Evolutionary conservation across 169 alveolate genomes (phyloP).

Genomic region (Cryptosporidium muris): DNA sequence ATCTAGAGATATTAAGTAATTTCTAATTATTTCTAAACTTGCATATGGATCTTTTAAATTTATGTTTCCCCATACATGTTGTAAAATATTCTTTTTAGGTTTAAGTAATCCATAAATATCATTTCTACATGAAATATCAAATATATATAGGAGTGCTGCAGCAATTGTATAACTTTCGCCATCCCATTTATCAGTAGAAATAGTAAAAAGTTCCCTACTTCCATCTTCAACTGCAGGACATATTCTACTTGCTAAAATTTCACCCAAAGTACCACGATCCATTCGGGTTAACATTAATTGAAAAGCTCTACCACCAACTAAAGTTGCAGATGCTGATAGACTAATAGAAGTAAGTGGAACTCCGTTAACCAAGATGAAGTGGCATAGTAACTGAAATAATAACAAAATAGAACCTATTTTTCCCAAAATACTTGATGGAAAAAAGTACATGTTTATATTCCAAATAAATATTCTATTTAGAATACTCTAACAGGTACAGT

Average conservation of each 20-base stretch:
- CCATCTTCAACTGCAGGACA: slow-evolving; percentile 67
- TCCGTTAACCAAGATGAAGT: slow-evolving; percentile 11
- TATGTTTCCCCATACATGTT: slow-evolving; percentile 13
- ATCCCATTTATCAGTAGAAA: slow-evolving; percentile 59
- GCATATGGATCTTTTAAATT: slow-evolving; percentile 33
- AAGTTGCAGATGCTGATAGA: slow-evolving; percentile 28
- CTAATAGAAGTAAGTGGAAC: slow-evolving; percentile 12
- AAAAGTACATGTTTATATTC: background rate
- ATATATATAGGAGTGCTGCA: slow-evolving; percentile 44
- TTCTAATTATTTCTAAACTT: slow-evolving; percentile 20
- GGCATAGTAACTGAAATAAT: slow-evolving; percentile 2
- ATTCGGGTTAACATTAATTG: slow-evolving; percentile 61
- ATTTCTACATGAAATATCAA: slow-evolving; percentile 14
- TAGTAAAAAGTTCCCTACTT: slow-evolving; percentile 16
- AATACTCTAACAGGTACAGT: too few species aligned
- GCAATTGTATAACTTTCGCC: slow-evolving; percentile 52
- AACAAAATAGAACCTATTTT: background rate
- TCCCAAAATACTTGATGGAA: background rate
- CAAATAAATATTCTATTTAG: background rate
- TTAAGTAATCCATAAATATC: background rate
- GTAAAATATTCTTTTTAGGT: background rate
- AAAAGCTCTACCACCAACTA: slow-evolving; percentile 60
- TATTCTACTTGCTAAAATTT: slow-evolving; percentile 51
- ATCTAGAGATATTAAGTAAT: slow-evolving; percentile 12
- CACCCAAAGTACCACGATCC: slow-evolving; percentile 59